phyloP scores from a whole-genome alignment of 768 basidiomycete species.

The Pleurotus tuber-regium region DNA sequence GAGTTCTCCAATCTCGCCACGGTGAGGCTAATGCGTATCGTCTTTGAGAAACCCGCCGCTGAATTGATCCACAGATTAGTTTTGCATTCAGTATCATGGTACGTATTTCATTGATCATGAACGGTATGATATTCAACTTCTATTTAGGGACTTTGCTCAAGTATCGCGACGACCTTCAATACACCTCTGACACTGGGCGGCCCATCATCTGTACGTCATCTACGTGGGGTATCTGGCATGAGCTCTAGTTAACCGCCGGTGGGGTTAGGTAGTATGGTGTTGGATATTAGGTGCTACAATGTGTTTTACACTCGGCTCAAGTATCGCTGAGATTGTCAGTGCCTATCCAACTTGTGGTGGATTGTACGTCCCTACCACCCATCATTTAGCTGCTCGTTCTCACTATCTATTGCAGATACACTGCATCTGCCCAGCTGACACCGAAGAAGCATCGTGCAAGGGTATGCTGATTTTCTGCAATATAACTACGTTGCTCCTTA shows the following conservation, averaged over 20 bases:
- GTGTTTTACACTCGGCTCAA: slow-evolving; percentile 73
- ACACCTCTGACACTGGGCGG: slow-evolving; percentile 69
- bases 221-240: no score
- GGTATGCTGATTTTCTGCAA: slow-evolving; percentile 41
- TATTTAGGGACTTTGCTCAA: slow-evolving; percentile 64
- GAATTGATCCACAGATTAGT: slow-evolving; percentile 46
- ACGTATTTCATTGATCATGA: background rate
- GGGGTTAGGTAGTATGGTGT: slow-evolving; percentile 68
- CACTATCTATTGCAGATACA: slow-evolving; percentile 46
- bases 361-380: slow-evolving; percentile 39
- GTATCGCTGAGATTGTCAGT: slow-evolving; percentile 76
- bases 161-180: slow-evolving; percentile 77
- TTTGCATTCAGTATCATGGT: slow-evolving; percentile 82
- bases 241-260: no score
- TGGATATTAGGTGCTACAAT: slow-evolving; percentile 72
- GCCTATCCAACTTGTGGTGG: slow-evolving; percentile 76
- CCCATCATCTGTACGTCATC: slow-evolving; percentile 59
- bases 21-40: slow-evolving; percentile 33
- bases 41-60: background rate
- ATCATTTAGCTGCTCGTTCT: background rate
- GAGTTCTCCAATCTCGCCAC: slow-evolving; percentile 86
- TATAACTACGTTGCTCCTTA: no score
- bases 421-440: slow-evolving; percentile 75
- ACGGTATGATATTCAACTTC: background rate
- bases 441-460: slow-evolving; percentile 63